Conservation (phyloP, 805 yeast species). For the Saccharomycopsis lassenensis region DNA sequence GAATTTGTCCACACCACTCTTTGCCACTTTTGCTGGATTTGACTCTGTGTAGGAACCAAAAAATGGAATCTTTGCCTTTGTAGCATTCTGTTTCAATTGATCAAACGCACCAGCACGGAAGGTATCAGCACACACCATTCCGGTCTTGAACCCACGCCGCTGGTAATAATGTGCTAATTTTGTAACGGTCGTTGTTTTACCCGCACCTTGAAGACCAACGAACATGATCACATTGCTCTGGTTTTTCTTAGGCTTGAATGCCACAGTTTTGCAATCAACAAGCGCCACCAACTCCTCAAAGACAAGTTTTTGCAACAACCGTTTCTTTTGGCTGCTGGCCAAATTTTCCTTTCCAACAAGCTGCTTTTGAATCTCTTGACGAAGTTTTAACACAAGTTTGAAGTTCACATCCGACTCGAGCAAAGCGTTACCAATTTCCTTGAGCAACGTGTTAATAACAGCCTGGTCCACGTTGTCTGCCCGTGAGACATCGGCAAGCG, state of each 20-base stretch:
- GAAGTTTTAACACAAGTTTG: constrained; percentile 62
- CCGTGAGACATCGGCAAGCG: constrained; percentile 52
- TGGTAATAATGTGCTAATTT: constrained; percentile 92
- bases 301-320: constrained; percentile 78
- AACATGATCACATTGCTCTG: constrained; percentile 80
- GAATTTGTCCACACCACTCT: constrained; percentile 85
- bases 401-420: constrained; percentile 93
- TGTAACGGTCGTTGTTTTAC: constrained; percentile 96
- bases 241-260: constrained; percentile 82
- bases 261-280: constrained; percentile 55
- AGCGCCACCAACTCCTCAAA: constrained; percentile 84
- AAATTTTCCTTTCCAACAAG: constrained; percentile 44
- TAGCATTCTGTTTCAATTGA: constrained; percentile 94
- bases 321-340: constrained; percentile 57
- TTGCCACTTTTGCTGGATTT: constrained; percentile 87
- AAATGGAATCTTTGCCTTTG: constrained; percentile 87
- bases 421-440: constrained; percentile 82
- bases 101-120: constrained; percentile 99
- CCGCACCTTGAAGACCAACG: constrained; percentile 98
- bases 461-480: constrained; percentile 48
- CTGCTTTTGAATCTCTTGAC: constrained; percentile 56
- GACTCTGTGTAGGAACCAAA: constrained; percentile 94
- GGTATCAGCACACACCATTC: constrained; percentile 97
- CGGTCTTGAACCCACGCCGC: constrained; percentile 87
- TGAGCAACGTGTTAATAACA: constrained; percentile 62